Conservation (phyloP, 306 rosid genomes). For the Gillenia trifoliata region DNA sequence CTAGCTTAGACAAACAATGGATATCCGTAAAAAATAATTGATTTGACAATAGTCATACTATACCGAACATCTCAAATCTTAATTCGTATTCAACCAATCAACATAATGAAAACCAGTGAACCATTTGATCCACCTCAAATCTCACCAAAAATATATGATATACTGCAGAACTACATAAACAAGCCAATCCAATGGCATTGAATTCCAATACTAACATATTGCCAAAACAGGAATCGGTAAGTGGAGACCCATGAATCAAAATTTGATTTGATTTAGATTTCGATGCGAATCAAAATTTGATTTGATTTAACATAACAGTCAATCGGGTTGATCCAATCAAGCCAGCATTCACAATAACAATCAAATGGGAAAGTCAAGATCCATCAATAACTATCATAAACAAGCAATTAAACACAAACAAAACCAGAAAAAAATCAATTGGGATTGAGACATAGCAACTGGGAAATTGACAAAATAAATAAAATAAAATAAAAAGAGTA, state of each 20-base stretch:
- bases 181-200: not conserved
- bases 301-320: not conserved
- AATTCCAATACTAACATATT: not conserved
- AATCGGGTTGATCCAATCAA: slow-evolving; percentile 2
- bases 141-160: not conserved
- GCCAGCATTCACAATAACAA: slow-evolving; percentile 9
- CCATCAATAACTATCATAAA: slow-evolving; percentile 14
- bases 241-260: not conserved
- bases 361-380: slow-evolving; percentile 36
- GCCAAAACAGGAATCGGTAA: not conserved
- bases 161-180: not conserved
- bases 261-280: not conserved
- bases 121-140: slow-evolving; percentile 20
- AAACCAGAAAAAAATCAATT: not conserved
- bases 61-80: slow-evolving; percentile 15
- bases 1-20: not conserved
- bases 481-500: slow-evolving; percentile 30
- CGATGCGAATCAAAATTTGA: not conserved
- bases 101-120: slow-evolving; percentile 14
- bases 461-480: not conserved
- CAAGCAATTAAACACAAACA: not conserved
- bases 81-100: slow-evolving; percentile 11
- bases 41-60: not conserved
- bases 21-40: no score
- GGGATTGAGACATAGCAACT: slow-evolving; percentile 7